Percentiles rank a stretch among this genome's conserved stretches.
Evolutionary conservation across 345 rosid genomes (phyloP).

Genomic region (Gossypioides kirkii): DNA sequence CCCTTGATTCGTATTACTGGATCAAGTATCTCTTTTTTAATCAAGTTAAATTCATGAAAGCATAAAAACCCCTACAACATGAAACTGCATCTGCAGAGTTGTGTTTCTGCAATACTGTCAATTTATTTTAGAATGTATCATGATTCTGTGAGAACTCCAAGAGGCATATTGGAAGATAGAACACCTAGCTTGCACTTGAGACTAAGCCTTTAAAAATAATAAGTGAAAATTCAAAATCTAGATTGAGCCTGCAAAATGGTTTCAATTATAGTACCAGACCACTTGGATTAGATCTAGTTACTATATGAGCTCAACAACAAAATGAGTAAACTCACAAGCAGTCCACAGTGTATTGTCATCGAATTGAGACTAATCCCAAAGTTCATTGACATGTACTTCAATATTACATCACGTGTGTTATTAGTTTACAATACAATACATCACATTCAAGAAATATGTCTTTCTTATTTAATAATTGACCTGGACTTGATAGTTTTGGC

Average conservation of each 20-base stretch:
- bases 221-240: no score
- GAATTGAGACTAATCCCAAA: neutral
- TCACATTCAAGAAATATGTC: neutral
- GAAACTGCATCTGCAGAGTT: neutral
- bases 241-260: neutral
- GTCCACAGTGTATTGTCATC: neutral
- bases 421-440: neutral
- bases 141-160: neutral
- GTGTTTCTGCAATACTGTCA: neutral
- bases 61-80: neutral
- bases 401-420: neutral
- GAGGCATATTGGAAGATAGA: neutral
- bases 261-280: neutral
- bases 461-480: constrained; percentile 6
- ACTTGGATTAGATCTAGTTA: neutral
- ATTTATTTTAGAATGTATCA: neutral
- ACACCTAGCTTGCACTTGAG: neutral
- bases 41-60: neutral
- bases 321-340: neutral
- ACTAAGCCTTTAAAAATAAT: neutral
- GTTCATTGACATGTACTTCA: neutral
- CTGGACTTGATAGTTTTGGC: constrained; percentile 56
- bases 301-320: neutral
- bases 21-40: neutral
- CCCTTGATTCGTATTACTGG: neutral